Evolutionary conservation across 768 basidiomycete species (phyloP).

Genomic region (Pisolithus sp.): DNA sequence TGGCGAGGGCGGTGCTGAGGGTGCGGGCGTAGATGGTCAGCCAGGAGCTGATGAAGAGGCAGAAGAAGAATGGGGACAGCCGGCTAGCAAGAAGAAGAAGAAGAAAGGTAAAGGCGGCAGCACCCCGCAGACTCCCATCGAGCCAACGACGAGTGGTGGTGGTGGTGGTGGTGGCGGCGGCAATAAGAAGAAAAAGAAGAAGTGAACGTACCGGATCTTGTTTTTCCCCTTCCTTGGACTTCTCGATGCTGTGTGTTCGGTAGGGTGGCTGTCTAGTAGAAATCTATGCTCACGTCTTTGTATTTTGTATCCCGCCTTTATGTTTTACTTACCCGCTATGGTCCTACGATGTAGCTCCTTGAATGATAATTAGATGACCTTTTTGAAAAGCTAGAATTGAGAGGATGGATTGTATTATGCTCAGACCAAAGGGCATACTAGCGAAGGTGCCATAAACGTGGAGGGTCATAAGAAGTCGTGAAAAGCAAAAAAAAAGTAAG

Average conservation of each 20-base stretch:
- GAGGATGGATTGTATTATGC: too few relatives aligned
- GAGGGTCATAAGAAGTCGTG: conserved; percentile 2
- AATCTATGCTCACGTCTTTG: not conserved
- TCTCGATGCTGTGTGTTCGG: not conserved
- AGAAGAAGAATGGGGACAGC: not conserved
- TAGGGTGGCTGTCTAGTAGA: not conserved
- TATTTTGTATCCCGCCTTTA: not conserved
- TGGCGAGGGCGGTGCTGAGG: not conserved
- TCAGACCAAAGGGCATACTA: too few relatives aligned
- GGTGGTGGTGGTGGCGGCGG: not conserved
- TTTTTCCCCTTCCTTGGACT: not conserved
- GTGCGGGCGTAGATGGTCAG: not conserved
- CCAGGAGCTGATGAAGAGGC: not conserved
- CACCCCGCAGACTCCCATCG: not conserved
- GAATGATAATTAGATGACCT: too few relatives aligned
- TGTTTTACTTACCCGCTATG: not conserved
- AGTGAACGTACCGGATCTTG: not conserved
- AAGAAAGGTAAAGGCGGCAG: conserved; percentile 8
- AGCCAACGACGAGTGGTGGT: not conserved
- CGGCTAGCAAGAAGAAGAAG: conserved; percentile 6
- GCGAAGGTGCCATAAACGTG: not conserved
- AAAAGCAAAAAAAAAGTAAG: not conserved
- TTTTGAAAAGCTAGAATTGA: too few relatives aligned
- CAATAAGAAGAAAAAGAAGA: conserved; percentile 11
- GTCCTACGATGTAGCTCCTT: too few relatives aligned